Base-by-base conservation (phyloP, 768 basidiomycete species). In the Pleurotus giganteus region DNA sequence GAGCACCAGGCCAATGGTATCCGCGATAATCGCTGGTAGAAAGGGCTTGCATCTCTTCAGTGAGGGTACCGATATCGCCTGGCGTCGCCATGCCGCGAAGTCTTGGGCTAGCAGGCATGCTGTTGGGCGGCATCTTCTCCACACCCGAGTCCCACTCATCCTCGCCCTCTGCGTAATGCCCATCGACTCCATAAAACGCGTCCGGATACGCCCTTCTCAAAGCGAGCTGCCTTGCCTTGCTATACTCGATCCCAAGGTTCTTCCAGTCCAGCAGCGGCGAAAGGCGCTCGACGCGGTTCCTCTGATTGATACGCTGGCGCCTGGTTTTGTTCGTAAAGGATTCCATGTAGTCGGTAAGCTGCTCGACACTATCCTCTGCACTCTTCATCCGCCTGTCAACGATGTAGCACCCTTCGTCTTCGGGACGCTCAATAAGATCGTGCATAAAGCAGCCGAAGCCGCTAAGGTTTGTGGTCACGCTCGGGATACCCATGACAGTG, bases 401-500 rank as follows among this genome's bases (percentile, higher is more conserved):
- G 67, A 98, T 98, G 71, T 97, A 98, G 74, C 91, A 93, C 0
- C 94, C 94, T 69, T 98, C 95, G 52, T 96, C 94, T 58, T 93
- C 84, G 0, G 95, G 94, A 12, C 85, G 83, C 60, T 99, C 96
- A 61, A 99, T 94, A 23, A 98, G 78, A 66, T 99, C 97, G 70
- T 96, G 93, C 91, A 98, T 95, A 77, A 97, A 98, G 68, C 91
- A 94, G 4, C 97, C 97, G 60, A 98, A 98, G 34, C 97, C 97
- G 15, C 94, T 97, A 27, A 99, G 77, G 74, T 99, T 99, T 49
- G 97, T 99, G 12, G 97, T 98, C 49, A 98, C 86, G 29, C 89
- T 91, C 0, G 97, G 97, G 47, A 99, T 94, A 57, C 97, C 97
- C 97, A 99, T 99, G 32, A 99, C 97, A n/a, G 97, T 98, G 68